These are phyloP conservation scores for Wallacemonas collosoma DNA, from an alignment of 208 protist species.

Conservation along the genomic window DNA sequence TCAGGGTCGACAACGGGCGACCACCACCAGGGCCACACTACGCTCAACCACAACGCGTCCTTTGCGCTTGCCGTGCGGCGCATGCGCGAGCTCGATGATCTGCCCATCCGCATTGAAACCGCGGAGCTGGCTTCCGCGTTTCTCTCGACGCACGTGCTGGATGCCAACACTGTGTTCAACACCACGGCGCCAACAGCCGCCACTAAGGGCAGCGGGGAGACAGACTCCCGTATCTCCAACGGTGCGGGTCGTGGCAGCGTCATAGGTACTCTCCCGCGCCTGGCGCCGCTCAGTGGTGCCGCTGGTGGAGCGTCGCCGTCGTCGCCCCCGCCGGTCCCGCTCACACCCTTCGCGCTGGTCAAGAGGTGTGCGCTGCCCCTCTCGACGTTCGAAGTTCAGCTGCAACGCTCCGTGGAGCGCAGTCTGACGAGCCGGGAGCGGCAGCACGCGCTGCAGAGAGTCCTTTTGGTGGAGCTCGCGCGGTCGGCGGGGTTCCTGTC, in stretches of 20 bases:
- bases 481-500: slow-evolving; percentile 24
- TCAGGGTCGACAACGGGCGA: not conserved
- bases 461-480: slow-evolving; percentile 40
- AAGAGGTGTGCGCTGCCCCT: slow-evolving; percentile 19
- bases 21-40: not conserved
- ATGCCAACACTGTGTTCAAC: not conserved
- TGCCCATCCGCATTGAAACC: not conserved
- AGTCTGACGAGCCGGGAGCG: slow-evolving; percentile 53
- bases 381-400: slow-evolving; percentile 29
- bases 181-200: not conserved
- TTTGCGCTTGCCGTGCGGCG: slow-evolving; percentile 23
- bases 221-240: too few species aligned
- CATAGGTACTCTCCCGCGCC: too few species aligned
- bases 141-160: not conserved
- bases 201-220: not conserved
- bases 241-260: too few species aligned
- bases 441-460: slow-evolving; percentile 49
- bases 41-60: slow-evolving; percentile 9
- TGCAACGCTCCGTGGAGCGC: slow-evolving; percentile 43
- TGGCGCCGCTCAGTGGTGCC: too few species aligned
- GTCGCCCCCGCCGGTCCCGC: not conserved
- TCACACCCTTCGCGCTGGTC: slow-evolving; percentile 2
- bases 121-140: not conserved
- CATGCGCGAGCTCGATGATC: slow-evolving; percentile 26
- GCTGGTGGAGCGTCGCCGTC: too few species aligned